Evolutionary conservation across 352 stramenopile species (phyloP).

Genomic region (Globisporangium middletonii): DNA sequence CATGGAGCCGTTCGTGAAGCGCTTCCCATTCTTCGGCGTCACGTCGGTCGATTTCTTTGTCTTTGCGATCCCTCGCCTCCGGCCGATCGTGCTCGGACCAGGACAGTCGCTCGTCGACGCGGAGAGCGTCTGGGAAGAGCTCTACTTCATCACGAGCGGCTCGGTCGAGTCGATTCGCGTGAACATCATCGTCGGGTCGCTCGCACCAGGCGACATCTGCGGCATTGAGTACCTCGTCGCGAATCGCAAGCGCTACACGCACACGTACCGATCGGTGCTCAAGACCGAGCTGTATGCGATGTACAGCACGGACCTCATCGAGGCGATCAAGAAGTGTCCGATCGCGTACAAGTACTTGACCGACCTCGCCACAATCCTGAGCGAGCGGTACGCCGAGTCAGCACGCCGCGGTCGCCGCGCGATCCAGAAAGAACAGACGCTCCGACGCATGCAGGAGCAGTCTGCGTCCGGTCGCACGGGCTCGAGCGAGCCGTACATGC

Average conservation of each 20-base stretch:
- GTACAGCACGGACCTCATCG: constrained; percentile 51
- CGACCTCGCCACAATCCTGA: constrained; percentile 55
- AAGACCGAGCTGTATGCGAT: constrained; percentile 73
- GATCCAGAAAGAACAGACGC: constrained; percentile 29
- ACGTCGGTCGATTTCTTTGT: constrained; percentile 78
- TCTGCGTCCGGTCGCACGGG: constrained; percentile 2
- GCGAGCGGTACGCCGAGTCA: constrained; percentile 55
- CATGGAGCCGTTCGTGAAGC: constrained; percentile 73
- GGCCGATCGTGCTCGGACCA: constrained; percentile 53
- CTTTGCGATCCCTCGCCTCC: constrained; percentile 46
- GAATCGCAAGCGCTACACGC: constrained; percentile 41
- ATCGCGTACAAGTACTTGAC: constrained; percentile 60
- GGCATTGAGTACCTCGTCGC: constrained; percentile 71
- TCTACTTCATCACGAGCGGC: constrained; percentile 65
- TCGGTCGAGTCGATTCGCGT: constrained; percentile 51
- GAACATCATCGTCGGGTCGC: constrained; percentile 54
- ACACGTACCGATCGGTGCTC: constrained; percentile 53
- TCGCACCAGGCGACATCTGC: constrained; percentile 63
- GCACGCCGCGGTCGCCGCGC: constrained; percentile 31
- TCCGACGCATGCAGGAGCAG: constrained; percentile 9
- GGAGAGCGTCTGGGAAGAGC: constrained; percentile 76
- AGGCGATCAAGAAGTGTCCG: constrained; percentile 50
- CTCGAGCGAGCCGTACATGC: constrained; percentile 36
- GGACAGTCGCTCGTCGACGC: constrained; percentile 62
- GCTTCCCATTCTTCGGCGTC: constrained; percentile 70